A percentile compares a stretch with the other conserved stretches of the same genome.
These are phyloP conservation scores for Omphalotus guepiniiformis DNA, from an alignment of 768 basidiomycete genomes.

Conservation along the genomic window DNA sequence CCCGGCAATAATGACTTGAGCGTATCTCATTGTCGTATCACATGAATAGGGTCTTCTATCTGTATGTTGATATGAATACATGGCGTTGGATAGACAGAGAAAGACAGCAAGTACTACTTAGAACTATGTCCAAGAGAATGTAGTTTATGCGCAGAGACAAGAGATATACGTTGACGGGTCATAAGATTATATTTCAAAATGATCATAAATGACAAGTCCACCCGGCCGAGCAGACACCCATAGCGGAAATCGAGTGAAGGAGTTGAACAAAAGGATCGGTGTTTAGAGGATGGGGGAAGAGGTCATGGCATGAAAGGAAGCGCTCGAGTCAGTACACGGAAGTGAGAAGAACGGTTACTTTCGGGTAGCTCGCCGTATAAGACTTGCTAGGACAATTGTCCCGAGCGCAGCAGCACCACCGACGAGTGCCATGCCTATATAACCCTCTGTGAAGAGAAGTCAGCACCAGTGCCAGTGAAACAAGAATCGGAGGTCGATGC, in stretches of 20 bases:
- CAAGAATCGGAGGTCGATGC: constrained; percentile 14
- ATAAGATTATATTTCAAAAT: no score
- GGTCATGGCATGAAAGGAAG: neutral
- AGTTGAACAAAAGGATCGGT: neutral
- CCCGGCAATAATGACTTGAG: no score
- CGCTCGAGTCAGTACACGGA: constrained; percentile 11
- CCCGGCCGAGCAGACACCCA: no score
- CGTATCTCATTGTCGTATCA: no score
- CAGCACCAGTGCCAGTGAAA: neutral
- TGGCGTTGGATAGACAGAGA: no score
- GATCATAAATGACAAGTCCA: no score
- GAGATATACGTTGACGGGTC: no score
- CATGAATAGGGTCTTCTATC: no score
- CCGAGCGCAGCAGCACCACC: constrained; percentile 88
- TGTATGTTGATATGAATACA: constrained; percentile 4
- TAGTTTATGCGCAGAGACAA: constrained; percentile 4
- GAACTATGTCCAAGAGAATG: neutral
- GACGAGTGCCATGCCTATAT: constrained; percentile 94
- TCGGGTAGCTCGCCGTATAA: constrained; percentile 79
- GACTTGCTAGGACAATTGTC: constrained; percentile 64
- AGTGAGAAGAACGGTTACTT: constrained; percentile 30
- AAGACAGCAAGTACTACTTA: constrained; percentile 3
- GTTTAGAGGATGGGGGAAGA: neutral
- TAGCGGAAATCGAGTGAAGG: constrained; percentile 1
- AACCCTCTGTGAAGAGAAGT: constrained; percentile 66